phyloP scores from a whole-genome alignment of 2,329 filamentous ascomycete genomes.

The Microdochium bolleyi region DNA sequence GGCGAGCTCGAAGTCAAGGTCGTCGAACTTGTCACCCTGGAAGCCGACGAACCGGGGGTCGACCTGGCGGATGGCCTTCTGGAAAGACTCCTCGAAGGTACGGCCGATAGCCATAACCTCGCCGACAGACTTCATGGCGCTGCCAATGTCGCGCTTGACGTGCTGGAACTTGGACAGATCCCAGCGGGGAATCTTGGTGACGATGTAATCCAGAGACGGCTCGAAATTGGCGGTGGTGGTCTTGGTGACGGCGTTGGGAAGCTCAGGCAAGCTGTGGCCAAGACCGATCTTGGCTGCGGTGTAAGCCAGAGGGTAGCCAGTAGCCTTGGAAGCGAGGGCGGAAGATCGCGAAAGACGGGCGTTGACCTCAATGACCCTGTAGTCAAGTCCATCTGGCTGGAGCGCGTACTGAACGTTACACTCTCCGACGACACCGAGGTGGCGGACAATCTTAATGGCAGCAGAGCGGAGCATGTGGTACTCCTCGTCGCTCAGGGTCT shows the following conservation, averaged over 20 bases:
- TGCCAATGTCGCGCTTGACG: slow-evolving; percentile 94
- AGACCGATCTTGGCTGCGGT: slow-evolving; percentile 97
- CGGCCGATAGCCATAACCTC: slow-evolving; percentile 99
- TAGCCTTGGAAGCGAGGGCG: slow-evolving; percentile 94
- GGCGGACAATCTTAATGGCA: slow-evolving; percentile 92
- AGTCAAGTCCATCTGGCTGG: slow-evolving; percentile 93
- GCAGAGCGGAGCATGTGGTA: slow-evolving; percentile 99
- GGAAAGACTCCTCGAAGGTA: slow-evolving; percentile 98
- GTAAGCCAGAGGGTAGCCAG: slow-evolving; percentile 93
- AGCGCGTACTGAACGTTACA: slow-evolving; percentile 99
- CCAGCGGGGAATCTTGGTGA: slow-evolving; percentile 98
- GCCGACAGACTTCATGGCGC: slow-evolving; percentile 97
- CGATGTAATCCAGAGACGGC: slow-evolving; percentile 93
- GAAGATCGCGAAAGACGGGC: slow-evolving; percentile 96
- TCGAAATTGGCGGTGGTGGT: slow-evolving; percentile 99
- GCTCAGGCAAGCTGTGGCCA: slow-evolving; percentile 87
- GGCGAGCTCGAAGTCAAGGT: slow-evolving; percentile 80
- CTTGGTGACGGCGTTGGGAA: slow-evolving; percentile 96
- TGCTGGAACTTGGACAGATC: slow-evolving; percentile 99
- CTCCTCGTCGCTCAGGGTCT: slow-evolving; percentile 93
- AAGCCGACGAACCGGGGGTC: slow-evolving; percentile 89
- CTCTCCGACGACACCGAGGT: slow-evolving; percentile 94
- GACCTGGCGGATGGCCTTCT: slow-evolving; percentile 96
- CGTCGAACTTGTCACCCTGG: slow-evolving; percentile 90
- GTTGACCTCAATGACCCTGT: slow-evolving; percentile 98